Conservation (phyloP, 768 basidiomycete genomes). For the Hericium erinaceus region DNA sequence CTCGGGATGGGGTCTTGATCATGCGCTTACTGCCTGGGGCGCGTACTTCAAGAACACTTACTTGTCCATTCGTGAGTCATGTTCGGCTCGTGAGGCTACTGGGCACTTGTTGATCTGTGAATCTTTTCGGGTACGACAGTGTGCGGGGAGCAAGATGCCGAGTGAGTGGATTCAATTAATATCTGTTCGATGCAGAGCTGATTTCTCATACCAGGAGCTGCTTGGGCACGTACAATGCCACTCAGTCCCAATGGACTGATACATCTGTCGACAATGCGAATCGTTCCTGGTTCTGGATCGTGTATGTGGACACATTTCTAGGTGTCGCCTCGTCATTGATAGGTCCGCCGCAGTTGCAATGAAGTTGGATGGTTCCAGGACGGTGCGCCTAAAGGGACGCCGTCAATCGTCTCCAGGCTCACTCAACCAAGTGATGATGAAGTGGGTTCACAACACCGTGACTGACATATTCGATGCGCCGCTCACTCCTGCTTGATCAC, state of each 20-base stretch:
- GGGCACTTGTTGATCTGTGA: not conserved
- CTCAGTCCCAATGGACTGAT: constrained; percentile 38
- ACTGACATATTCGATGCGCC: not conserved
- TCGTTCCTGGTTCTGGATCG: constrained; percentile 69
- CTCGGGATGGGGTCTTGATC: constrained; percentile 51
- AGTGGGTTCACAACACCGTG: not conserved
- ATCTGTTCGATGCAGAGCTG: constrained; percentile 14
- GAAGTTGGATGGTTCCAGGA: constrained; percentile 43
- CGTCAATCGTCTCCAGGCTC: constrained; percentile 3
- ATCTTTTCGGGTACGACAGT: constrained; percentile 27
- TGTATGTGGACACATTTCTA: constrained; percentile 24
- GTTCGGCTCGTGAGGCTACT: not conserved
- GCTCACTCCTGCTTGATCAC: constrained; percentile 25
- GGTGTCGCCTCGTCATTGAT: not conserved
- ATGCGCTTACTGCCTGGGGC: constrained; percentile 57
- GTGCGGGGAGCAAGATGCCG: constrained; percentile 35
- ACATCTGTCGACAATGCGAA: constrained; percentile 42
- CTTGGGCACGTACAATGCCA: constrained; percentile 33
- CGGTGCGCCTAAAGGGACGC: not conserved
- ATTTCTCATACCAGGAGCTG: constrained; percentile 20
- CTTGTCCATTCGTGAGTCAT: constrained; percentile 33
- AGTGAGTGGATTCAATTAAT: constrained; percentile 47
- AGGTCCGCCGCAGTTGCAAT: constrained; percentile 46
- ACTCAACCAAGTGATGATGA: not conserved
- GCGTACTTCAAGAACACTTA: constrained; percentile 43